phyloP scores from a whole-genome alignment of 768 basidiomycete genomes.

The Tylopilus sp. region DNA sequence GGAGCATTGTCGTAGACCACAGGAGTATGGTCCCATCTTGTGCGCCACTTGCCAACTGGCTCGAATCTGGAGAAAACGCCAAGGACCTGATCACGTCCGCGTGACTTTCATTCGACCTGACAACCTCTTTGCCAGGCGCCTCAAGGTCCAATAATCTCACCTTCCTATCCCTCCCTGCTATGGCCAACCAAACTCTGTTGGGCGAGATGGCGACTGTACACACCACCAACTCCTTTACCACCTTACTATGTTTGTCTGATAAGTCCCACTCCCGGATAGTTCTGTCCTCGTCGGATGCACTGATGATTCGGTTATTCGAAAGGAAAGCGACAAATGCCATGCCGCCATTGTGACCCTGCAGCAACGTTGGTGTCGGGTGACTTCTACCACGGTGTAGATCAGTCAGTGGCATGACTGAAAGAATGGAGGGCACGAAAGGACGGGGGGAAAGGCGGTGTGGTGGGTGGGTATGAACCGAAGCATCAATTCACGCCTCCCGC shows the following conservation, averaged over 20 bases:
- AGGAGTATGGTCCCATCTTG: conserved; percentile 14
- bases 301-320: conserved; percentile 14
- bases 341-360: conserved; percentile 13
- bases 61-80: conserved; percentile 19
- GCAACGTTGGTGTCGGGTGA: not conserved
- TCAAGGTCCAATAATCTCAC: conserved; percentile 8
- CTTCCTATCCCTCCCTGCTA: conserved; percentile 16
- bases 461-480: not conserved
- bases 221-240: conserved; percentile 5
- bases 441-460: not conserved
- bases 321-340: conserved; percentile 17
- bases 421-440: not conserved
- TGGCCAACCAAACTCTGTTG: conserved; percentile 12
- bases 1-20: conserved; percentile 14
- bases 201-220: conserved; percentile 8
- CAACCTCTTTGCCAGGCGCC: not conserved
- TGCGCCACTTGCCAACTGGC: conserved; percentile 14
- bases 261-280: conserved; percentile 19
- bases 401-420: conserved; percentile 5
- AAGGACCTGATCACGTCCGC: conserved; percentile 7
- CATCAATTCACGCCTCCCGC: conserved; percentile 5
- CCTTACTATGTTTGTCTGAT: not conserved
- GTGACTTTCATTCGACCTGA: conserved; percentile 5
- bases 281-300: conserved; percentile 16
- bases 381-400: not conserved